Evolutionary conservation across 2,329 filamentous ascomycete genomes (phyloP).

Genomic region (Cercospora zeae-maydis): DNA sequence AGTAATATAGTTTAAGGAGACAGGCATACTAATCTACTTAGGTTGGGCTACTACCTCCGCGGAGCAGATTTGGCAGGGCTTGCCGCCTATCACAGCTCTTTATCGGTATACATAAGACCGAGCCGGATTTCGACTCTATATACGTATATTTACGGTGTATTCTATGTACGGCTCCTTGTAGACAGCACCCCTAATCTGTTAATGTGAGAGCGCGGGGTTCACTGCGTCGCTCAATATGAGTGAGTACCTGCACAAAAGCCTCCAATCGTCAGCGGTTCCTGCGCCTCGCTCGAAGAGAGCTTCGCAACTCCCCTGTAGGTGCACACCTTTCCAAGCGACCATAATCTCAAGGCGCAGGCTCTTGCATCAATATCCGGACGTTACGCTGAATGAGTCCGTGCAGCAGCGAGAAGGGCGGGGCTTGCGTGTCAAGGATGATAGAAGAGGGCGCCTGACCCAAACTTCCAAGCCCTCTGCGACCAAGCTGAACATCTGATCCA

Average conservation of each 20-base stretch:
- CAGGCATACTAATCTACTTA: too few species aligned
- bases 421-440: neutral
- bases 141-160: too few species aligned
- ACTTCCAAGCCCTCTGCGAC: neutral
- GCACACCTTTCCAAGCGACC: neutral
- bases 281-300: neutral
- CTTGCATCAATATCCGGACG: neutral
- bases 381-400: neutral
- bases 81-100: too few species aligned
- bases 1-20: too few species aligned
- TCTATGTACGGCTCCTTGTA: too few species aligned
- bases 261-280: neutral
- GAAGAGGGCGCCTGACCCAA: neutral
- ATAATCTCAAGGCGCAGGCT: neutral
- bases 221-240: neutral
- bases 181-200: too few species aligned
- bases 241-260: neutral
- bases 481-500: neutral
- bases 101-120: too few species aligned
- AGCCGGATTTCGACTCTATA: too few species aligned
- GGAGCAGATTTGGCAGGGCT: too few species aligned
- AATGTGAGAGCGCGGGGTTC: too few species aligned
- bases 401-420: neutral
- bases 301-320: neutral
- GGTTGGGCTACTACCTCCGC: too few species aligned